phyloP scores from a whole-genome alignment of 1,284 basidiomycete genomes.

The Phellinidium pouzarii region DNA sequence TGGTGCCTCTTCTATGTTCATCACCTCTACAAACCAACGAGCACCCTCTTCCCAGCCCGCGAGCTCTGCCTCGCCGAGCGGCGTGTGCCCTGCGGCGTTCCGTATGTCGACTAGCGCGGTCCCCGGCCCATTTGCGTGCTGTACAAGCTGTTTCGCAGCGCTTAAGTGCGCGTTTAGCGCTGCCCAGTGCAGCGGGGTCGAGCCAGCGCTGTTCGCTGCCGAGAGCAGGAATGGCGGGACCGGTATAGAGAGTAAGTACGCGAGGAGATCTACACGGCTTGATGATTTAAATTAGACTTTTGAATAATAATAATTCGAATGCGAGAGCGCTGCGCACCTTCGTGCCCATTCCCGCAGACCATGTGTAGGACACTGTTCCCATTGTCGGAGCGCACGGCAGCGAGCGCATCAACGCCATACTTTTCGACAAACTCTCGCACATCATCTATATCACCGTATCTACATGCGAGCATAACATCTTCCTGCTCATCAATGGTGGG shows the following conservation, averaged over 20 bases:
- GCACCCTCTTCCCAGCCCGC: conserved; percentile 76
- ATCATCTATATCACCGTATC: conserved; percentile 82
- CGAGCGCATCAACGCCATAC: conserved; percentile 52
- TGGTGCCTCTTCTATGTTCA: conserved; percentile 47
- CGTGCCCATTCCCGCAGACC: conserved; percentile 80
- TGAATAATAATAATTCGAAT: background rate
- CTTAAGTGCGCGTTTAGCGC: conserved; percentile 73
- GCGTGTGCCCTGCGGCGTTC: conserved; percentile 61
- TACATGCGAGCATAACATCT: conserved; percentile 73
- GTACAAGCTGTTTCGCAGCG: conserved; percentile 60
- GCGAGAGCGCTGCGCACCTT: conserved; percentile 44
- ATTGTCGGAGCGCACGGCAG: conserved; percentile 58
- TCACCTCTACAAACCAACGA: conserved; percentile 67
- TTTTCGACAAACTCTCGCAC: conserved; percentile 56
- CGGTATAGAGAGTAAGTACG: conserved; percentile 55
- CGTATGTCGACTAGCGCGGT: conserved; percentile 64
- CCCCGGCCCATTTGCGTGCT: conserved; percentile 41
- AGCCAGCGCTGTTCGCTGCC: conserved; percentile 59
- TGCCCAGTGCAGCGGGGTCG: conserved; percentile 86
- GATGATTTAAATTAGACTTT: conserved; percentile 6
- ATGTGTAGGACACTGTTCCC: conserved; percentile 81
- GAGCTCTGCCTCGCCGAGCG: conserved; percentile 70
- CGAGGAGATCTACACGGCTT: conserved; percentile 61
- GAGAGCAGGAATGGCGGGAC: conserved; percentile 52
- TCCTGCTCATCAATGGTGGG: conserved; percentile 50